Evolutionary conservation across 1,284 basidiomycete species (phyloP), one percentile per base, ranked within the genome.

Genomic region (Farysia itapuensis): DNA sequence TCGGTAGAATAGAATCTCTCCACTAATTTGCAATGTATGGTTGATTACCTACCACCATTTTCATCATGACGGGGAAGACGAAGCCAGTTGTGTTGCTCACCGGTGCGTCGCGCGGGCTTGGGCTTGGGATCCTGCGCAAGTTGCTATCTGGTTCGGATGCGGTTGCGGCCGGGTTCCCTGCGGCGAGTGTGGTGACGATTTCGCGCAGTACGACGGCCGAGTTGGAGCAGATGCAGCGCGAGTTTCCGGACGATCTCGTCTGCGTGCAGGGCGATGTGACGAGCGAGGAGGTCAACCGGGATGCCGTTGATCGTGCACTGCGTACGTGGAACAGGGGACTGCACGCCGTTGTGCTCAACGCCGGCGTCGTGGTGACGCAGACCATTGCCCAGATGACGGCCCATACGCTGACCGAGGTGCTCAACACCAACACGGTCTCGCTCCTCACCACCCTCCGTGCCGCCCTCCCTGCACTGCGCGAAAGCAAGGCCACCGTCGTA

Each of bases 381-480:
- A 26, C 82, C 80, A 31, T 57, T 22, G 34, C 34, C 34, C 19
- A 35, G 9, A 9, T 35, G 34, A 20, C 22, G 22, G 51, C 31
- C 39, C 33, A 29, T 16, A 36, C 26, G n/a, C 26, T 28, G 26
- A 28, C 26, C n/a, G 26, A 11, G 26, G 26, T n/a, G 86, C 77
- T 81, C 40, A 86, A 91, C 64, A 79, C 89, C 78, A 92, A 92
- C 75, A 86, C 91, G 74, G 89, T 90, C 77, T 88, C 88, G 2
- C 80, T 90, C 30, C 77, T 91, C 36, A 81, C 83, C 11, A 82
- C 87, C 11, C 67, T 91, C 28, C 81, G 84, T 45, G 79, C 81
- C 4, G 78, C 84, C 4, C 78, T 90, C 4, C 88, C 90, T 5
- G 79, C 81, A 46, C 78, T 93, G 54, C 83, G 85, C 29, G 79